Evolutionary conservation across 257 asterid species (phyloP).

Genomic region (Penstemon eatonii): DNA sequence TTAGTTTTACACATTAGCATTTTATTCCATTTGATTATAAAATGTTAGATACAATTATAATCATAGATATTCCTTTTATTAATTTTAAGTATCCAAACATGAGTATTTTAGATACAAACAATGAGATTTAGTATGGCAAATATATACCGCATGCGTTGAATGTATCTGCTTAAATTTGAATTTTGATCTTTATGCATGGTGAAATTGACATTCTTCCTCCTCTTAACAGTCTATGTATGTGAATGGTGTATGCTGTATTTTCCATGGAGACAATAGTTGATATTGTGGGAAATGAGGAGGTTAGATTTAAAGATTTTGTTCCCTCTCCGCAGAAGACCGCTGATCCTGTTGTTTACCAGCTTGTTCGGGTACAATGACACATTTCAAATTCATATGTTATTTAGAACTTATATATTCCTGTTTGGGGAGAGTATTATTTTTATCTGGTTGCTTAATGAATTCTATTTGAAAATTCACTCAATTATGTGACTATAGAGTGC

Average conservation of each 20-base stretch:
- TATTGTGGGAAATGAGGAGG: constrained; percentile 46
- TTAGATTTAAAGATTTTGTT: constrained; percentile 37
- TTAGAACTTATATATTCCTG: background rate
- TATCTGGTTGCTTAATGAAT: background rate
- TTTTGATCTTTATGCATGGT: background rate
- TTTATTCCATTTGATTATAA: background rate
- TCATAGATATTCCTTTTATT: constrained; percentile 1
- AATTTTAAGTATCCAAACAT: background rate
- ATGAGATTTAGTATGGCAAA: background rate
- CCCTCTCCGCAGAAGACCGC: constrained; percentile 35
- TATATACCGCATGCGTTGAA: constrained; percentile 22
- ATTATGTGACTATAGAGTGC: background rate
- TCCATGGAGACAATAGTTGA: constrained; percentile 59
- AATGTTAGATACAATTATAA: background rate
- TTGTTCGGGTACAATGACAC: constrained; percentile 61
- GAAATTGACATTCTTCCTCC: background rate
- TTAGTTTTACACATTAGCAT: background rate
- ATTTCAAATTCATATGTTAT: background rate
- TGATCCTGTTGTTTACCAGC: constrained; percentile 85
- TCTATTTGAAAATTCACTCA: background rate
- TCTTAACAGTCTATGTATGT: constrained; percentile 33
- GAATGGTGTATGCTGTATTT: constrained; percentile 47
- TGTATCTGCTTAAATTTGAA: constrained; percentile 9
- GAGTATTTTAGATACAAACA: background rate
- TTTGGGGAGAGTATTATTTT: background rate